Percentiles rank a stretch among this genome's conserved stretches.
These are phyloP conservation scores for Erucastrum elatum DNA, from an alignment of 345 rosid genomes.

Conservation along the genomic window DNA sequence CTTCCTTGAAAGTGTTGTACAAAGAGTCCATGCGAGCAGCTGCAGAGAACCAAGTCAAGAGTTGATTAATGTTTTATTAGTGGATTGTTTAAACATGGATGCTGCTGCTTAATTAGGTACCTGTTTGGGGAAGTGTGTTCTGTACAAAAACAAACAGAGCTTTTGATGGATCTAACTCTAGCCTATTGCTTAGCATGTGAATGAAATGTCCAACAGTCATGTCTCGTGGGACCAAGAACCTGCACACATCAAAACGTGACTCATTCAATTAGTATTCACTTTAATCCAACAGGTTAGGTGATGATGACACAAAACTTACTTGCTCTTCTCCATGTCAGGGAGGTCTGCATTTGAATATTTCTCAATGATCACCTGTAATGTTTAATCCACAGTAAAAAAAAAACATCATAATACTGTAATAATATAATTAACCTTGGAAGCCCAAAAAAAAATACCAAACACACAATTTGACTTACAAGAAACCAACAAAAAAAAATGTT, in stretches of 20 bases:
- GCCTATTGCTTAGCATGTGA: constrained; percentile 60
- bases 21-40: constrained; percentile 58
- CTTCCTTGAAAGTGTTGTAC: constrained; percentile 68
- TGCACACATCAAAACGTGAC: background rate
- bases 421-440: background rate
- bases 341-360: constrained; percentile 64
- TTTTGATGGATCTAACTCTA: constrained; percentile 57
- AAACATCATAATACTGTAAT: background rate
- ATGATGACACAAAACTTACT: constrained; percentile 43
- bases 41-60: constrained; percentile 29
- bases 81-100: background rate
- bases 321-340: constrained; percentile 75
- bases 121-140: constrained; percentile 77
- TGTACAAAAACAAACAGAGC: constrained; percentile 65
- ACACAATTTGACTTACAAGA: background rate
- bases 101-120: constrained; percentile 32
- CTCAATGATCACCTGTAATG: constrained; percentile 64
- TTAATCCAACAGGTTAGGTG: background rate
- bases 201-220: constrained; percentile 84
- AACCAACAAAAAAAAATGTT: background rate
- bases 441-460: background rate
- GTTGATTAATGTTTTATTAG: background rate
- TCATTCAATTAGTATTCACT: background rate
- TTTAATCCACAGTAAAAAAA: background rate
- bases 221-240: constrained; percentile 68